A percentile compares a stretch with the other conserved stretches of the same genome.
These are phyloP conservation scores for Reticulascus tulasneorum DNA, from an alignment of 2,329 filamentous ascomycete species.

Conservation along the genomic window DNA sequence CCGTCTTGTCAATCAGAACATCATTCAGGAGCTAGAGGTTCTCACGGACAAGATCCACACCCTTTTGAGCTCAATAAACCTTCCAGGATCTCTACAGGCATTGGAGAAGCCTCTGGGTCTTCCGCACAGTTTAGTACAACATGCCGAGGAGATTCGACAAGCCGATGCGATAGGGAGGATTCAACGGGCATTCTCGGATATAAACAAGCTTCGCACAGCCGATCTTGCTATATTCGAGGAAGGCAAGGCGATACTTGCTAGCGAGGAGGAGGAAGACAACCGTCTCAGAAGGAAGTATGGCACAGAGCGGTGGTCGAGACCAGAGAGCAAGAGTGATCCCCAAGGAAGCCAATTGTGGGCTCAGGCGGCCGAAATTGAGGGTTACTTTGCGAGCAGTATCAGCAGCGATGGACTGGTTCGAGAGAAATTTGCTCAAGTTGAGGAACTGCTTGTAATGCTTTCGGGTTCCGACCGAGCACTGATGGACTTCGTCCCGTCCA, in stretches of 20 bases:
- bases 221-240: conserved; percentile 79
- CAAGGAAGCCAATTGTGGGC: conserved; percentile 65
- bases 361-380: conserved; percentile 74
- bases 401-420: conserved; percentile 61
- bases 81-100: conserved; percentile 89
- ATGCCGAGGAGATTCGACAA: conserved; percentile 91
- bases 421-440: conserved; percentile 73
- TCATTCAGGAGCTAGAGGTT: conserved; percentile 78
- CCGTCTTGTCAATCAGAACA: conserved; percentile 81
- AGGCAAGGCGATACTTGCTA: conserved; percentile 70
- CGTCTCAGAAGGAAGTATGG: conserved; percentile 73
- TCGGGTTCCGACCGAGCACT: conserved; percentile 76
- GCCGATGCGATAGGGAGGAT: conserved; percentile 79
- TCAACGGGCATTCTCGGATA: conserved; percentile 78
- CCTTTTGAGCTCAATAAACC: conserved; percentile 73
- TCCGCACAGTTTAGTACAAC: conserved; percentile 78
- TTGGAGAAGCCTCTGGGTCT: conserved; percentile 91
- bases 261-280: conserved; percentile 82
- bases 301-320: conserved; percentile 78
- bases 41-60: conserved; percentile 79
- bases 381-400: conserved; percentile 69
- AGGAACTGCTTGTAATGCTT: conserved; percentile 70
- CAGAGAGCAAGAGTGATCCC: conserved; percentile 65
- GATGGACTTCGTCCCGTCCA: conserved; percentile 86
- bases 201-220: conserved; percentile 79